Base-by-base conservation (phyloP, 2,329 filamentous ascomycete genomes). In the Aspergillus pseudoterreus region DNA sequence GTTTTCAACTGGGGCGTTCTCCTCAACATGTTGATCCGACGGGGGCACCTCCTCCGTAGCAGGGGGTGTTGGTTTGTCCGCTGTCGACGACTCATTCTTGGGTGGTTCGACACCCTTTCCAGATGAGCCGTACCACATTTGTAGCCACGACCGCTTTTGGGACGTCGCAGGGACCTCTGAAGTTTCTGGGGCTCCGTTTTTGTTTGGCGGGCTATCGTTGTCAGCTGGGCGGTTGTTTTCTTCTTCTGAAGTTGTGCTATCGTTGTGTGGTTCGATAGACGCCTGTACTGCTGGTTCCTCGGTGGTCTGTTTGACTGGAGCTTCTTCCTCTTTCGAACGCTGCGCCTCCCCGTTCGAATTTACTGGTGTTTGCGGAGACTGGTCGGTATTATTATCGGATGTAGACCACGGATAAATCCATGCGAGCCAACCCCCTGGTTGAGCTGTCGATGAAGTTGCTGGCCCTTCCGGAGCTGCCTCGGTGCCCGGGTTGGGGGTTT, bases 61-160 rank as follows among this genome's bases (percentile, higher is more conserved):
- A 43, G 54, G 45, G 8, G 53, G 41, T 30, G 47, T 22, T 10
- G 56, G 42, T 17, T 55, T 55, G n/a, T 58, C 56, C 32, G 53
- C 19, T 10, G 50, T 51, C 17, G 49, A 44, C 12, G 54, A 41
- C 42, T 59, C 49, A 43, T 49, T 44, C 47, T 53, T 51, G 54
- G 58, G 39, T 35, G 64, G 58, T 48, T 70, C 59, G 48, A 54
- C 52, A 30, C 58, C 51, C 44, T 65, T 67, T 22, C 60, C 47
- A 21, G 63, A 54, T 21, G 57, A 57, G 41, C 68, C 67, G 52
- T 68, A 67, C 73, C 69, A 75, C 67, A 76, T 72, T 52, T 75
- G 72, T 51, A 75, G 63, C 74, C 72, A 76, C 41, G 71, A 73
- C 47, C 71, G 66, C 51, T 71, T 75, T 36, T 68, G 66, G 24